Conservation (phyloP, 805 yeast genomes). For the Sungouiozyma intestinalis region DNA sequence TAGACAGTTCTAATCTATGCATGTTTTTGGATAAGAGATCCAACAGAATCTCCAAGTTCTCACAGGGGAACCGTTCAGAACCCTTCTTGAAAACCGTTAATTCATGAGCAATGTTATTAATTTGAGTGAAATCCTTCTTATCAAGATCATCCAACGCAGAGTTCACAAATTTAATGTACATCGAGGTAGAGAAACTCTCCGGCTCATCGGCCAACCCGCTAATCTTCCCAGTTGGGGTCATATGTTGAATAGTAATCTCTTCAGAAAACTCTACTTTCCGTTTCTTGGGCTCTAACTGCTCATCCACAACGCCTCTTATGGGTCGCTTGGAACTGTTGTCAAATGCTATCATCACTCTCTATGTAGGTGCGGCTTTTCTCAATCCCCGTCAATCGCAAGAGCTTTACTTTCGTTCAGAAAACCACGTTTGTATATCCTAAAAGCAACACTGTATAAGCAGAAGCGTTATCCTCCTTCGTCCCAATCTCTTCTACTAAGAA, state of each 20-base stretch:
- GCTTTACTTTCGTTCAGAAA: too few relatives aligned
- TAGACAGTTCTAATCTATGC: constrained; percentile 47
- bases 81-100: constrained; percentile 18
- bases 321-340: constrained; percentile 21
- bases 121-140: constrained; percentile 43
- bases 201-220: constrained; percentile 8
- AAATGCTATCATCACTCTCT: constrained; percentile 22
- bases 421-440: too few relatives aligned
- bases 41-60: constrained; percentile 46
- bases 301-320: constrained; percentile 6
- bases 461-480: too few relatives aligned
- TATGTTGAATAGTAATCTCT: constrained; percentile 8
- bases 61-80: constrained; percentile 33
- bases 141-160: constrained; percentile 65
- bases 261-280: constrained; percentile 27
- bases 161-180: constrained; percentile 39
- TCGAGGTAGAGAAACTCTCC: constrained; percentile 26
- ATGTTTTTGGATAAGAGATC: constrained; percentile 52
- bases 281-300: constrained; percentile 18
- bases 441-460: too few relatives aligned
- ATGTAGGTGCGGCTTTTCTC: background rate
- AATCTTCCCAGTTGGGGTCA: constrained; percentile 1
- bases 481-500: too few relatives aligned
- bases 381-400: background rate
- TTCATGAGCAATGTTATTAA: constrained; percentile 52